Percentiles rank a stretch among this genome's conserved stretches.
Evolutionary conservation across 306 rosid genomes (phyloP).

Genomic region (Quercus agrifolia): DNA sequence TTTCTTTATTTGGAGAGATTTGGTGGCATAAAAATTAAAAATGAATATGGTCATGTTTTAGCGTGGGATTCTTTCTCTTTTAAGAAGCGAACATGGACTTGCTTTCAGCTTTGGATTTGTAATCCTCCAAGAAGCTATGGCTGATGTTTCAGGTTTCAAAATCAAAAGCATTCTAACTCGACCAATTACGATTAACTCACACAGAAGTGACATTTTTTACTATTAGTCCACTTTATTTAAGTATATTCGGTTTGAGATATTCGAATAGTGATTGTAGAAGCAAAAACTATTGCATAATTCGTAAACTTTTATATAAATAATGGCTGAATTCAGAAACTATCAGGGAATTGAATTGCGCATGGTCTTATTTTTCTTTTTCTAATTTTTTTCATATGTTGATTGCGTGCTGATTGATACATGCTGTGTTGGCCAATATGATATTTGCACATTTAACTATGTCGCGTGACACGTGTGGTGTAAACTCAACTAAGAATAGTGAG

Average conservation of each 20-base stretch:
- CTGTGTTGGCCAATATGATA: slow-evolving; percentile 2
- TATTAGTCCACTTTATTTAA: too few species aligned
- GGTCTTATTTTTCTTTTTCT: not conserved
- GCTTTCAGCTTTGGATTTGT: not conserved
- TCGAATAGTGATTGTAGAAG: not conserved
- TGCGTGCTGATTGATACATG: not conserved
- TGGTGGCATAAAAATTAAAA: not conserved
- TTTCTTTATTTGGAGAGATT: not conserved
- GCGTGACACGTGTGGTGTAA: not conserved
- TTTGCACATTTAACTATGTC: not conserved
- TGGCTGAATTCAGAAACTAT: not conserved
- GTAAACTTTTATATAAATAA: not conserved
- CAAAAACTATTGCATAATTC: not conserved
- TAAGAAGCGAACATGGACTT: not conserved
- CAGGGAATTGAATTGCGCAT: not conserved
- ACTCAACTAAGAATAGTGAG: not conserved
- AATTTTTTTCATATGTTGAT: not conserved
- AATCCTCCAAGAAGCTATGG: not conserved
- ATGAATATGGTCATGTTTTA: not conserved
- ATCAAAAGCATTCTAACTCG: not conserved
- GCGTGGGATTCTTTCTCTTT: not conserved
- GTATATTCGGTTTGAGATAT: too few species aligned
- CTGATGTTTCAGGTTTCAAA: not conserved
- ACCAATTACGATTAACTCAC: not conserved
- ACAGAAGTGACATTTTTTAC: too few species aligned